Percentiles rank a stretch among this genome's conserved stretches.
phyloP scores from a whole-genome alignment of 2,329 filamentous ascomycete species.

The Clarireedia homoeocarpa region DNA sequence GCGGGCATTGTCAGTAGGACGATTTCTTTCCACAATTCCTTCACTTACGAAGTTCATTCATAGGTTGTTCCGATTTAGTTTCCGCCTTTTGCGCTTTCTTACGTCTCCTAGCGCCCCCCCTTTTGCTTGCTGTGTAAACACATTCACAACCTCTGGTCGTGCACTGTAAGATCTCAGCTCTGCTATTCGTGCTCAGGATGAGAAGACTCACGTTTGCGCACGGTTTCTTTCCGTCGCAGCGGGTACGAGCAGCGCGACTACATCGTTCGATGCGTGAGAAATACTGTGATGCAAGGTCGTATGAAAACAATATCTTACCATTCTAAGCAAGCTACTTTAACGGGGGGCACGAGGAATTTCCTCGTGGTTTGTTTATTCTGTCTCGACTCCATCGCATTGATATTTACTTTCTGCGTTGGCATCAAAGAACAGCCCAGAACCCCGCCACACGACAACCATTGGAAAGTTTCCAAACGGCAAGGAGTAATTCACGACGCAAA shows the following conservation, averaged over 20 bases:
- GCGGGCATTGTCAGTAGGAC: not conserved
- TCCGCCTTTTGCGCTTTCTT: constrained; percentile 9
- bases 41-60: constrained; percentile 7
- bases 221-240: constrained; percentile 38
- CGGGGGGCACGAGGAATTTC: not conserved
- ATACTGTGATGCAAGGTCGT: not conserved
- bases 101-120: constrained; percentile 25
- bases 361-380: not conserved
- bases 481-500: no score
- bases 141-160: constrained; percentile 25
- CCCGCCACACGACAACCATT: no score
- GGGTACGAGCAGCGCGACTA: constrained; percentile 38
- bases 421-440: no score
- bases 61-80: not conserved
- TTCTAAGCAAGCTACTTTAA: not conserved
- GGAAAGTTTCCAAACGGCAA: no score
- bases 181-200: not conserved
- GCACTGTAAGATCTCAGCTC: constrained; percentile 16
- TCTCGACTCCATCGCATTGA: no score
- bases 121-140: constrained; percentile 24
- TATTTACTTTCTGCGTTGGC: no score
- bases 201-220: constrained; percentile 35
- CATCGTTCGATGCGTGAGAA: not conserved
- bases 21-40: no score
- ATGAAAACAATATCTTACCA: not conserved